These are phyloP conservation scores for Barnettozyma botsteinii DNA, from an alignment of 805 yeast genomes.

Conservation along the genomic window DNA sequence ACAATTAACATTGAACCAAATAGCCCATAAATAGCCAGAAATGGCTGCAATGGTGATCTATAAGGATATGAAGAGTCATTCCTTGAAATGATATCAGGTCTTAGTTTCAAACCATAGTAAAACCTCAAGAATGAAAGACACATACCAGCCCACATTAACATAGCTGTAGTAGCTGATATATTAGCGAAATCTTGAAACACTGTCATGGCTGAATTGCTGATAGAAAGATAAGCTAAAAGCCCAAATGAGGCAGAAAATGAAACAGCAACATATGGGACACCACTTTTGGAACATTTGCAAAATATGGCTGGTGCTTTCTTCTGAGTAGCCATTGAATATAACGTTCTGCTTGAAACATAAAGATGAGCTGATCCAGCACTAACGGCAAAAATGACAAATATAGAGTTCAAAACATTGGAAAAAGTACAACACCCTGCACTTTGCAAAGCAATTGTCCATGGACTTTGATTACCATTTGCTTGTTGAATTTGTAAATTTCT, in stretches of 20 bases:
- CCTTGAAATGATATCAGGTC: conserved; percentile 62
- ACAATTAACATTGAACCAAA: conserved; percentile 47
- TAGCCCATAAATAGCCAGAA: conserved; percentile 56
- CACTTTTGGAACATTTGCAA: conserved; percentile 50
- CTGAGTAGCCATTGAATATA: conserved; percentile 49
- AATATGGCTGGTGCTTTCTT: conserved; percentile 56
- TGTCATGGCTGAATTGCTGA: conserved; percentile 48
- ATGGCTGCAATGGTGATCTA: conserved; percentile 67
- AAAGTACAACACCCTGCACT: conserved; percentile 45
- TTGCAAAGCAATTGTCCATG: conserved; percentile 55
- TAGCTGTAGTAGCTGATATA: conserved; percentile 67
- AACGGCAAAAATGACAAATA: conserved; percentile 48
- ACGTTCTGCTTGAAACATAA: conserved; percentile 50
- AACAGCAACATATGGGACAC: conserved; percentile 70
- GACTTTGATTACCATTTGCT: conserved; percentile 40
- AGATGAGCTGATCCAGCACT: conserved; percentile 50
- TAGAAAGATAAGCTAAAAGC: conserved; percentile 53
- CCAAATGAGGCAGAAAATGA: conserved; percentile 58
- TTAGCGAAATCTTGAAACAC: conserved; percentile 65
- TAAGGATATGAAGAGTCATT: conserved; percentile 63
- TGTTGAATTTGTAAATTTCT: not conserved
- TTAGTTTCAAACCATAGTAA: conserved; percentile 50
- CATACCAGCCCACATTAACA: conserved; percentile 75
- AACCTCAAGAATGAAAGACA: conserved; percentile 60
- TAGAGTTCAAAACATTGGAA: conserved; percentile 42